These are phyloP conservation scores for Capsella rubella DNA, from an alignment of 441 rosid genomes.

Conservation along the genomic window DNA sequence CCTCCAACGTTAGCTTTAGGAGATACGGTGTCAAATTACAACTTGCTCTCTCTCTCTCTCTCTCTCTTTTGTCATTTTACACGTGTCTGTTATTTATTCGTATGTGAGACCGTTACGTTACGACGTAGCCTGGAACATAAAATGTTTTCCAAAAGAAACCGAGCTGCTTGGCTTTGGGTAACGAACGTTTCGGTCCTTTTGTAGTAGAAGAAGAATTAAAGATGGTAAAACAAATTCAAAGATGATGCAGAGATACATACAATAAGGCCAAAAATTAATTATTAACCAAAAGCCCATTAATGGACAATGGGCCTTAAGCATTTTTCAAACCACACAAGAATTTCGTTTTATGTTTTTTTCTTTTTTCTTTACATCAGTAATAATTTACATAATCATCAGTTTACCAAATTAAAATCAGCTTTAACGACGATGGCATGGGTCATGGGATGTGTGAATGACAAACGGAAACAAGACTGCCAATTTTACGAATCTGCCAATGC, in stretches of 20 bases:
- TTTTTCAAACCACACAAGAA: background rate
- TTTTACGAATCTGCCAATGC: constrained; percentile 40
- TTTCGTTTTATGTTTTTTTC: background rate
- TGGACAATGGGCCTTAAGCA: background rate
- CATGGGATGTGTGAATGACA: background rate
- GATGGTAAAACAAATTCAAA: no score
- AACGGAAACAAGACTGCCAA: background rate
- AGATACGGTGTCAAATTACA: constrained; percentile 11
- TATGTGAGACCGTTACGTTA: background rate
- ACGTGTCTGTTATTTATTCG: constrained; percentile 31
- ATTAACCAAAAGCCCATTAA: background rate
- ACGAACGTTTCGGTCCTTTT: no score
- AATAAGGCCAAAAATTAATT: background rate
- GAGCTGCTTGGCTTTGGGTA: no score
- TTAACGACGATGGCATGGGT: background rate
- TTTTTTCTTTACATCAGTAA: background rate
- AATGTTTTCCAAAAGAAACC: no score
- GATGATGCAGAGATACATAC: no score
- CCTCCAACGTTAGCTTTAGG: background rate
- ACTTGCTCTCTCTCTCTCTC: background rate
- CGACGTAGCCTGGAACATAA: constrained; percentile 13
- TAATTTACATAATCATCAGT: background rate
- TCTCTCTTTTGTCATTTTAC: background rate
- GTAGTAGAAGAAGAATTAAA: no score
- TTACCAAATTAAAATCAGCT: background rate